A percentile compares a stretch with the other conserved stretches of the same genome.
Conservation (phyloP, 805 yeast genomes). For the Soucietia sequanensis region DNA sequence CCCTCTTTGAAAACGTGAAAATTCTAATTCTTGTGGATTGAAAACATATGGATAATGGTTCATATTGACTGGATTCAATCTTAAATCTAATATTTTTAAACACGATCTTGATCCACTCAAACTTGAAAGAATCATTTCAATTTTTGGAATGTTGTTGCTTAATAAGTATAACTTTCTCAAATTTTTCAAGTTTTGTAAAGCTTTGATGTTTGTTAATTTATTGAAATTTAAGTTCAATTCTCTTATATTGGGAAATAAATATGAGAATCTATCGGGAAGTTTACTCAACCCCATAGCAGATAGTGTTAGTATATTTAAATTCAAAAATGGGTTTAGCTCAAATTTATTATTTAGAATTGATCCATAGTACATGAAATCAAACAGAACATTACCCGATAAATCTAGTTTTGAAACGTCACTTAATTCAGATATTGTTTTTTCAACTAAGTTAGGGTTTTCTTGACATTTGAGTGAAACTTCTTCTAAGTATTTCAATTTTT, state of each 20-base stretch:
- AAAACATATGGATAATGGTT: slow-evolving; percentile 54
- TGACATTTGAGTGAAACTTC: slow-evolving; percentile 46
- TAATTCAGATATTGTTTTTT: slow-evolving; percentile 16
- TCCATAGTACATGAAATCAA: no score
- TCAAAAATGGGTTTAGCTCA: slow-evolving; percentile 22
- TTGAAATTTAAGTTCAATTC: slow-evolving; percentile 54
- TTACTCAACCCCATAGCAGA: slow-evolving; percentile 44
- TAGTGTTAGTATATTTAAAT: slow-evolving; percentile 40
- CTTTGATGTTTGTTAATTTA: slow-evolving; percentile 32
- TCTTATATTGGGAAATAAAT: slow-evolving; percentile 44
- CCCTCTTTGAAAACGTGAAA: slow-evolving; percentile 10
- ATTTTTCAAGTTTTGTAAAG: slow-evolving; percentile 29
- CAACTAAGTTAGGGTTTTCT: slow-evolving; percentile 13
- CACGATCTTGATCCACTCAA: slow-evolving; percentile 27
- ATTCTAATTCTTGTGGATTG: slow-evolving; percentile 41
- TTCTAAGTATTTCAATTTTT: slow-evolving; percentile 31
- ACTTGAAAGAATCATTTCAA: slow-evolving; percentile 31
- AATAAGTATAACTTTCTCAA: slow-evolving; percentile 42
- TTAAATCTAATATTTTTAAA: slow-evolving; percentile 42
- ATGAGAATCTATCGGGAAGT: slow-evolving; percentile 37
- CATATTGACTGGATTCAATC: slow-evolving; percentile 49
- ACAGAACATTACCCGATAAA: slow-evolving; percentile 41
- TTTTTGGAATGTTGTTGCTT: slow-evolving; percentile 42
- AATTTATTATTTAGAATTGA: slow-evolving; percentile 8
- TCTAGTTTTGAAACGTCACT: slow-evolving; percentile 32